Base-by-base conservation (phyloP, 2,329 filamentous ascomycete genomes). In the Mycosphaerelloides madeirae region DNA sequence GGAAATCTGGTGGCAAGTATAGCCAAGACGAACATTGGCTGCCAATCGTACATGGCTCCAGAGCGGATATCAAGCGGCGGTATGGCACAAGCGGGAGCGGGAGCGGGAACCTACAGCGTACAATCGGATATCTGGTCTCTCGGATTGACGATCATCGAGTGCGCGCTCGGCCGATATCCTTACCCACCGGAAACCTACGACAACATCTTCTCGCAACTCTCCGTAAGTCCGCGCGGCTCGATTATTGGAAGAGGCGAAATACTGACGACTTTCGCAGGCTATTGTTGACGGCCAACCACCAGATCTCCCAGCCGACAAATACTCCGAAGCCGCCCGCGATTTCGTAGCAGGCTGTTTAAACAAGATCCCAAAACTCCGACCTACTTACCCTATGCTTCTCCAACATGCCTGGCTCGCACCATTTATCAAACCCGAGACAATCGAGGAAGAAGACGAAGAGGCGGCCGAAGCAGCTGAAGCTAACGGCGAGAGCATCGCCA, bases 41-140 rank as follows among this genome's bases (percentile, higher is more conserved):
- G 93, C 62, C 93, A 98, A 69, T 96, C 90, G 63, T 98, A 98
- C 70, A 98, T 98, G 93, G 93, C 93, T 0, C 93, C 93, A 0
- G 93, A 98, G 67, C 77, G 93, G 54, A 98, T 98, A 59, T 88
- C 88, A 7, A 88, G 87, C 38, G 89, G 90, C 44, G 85, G 85
- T 16, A 81, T 89, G 60, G 81, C 86, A 46, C 79, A 84, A 50
- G 76, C 80, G 3, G 84, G 84, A 19, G 78, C 78, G 44, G 75
- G 79, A 5, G 84, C 84, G 47, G 91, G 91, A 44, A 95, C 91
- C 2, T 98, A 98, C 68, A 95, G 87, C 64, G 93, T 98, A 31
- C 93, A 97, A 68, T 95, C 88, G 63, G 93, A 98, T 64, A 91
- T 98, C 48, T 98, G 93, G 93, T 95, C 88, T 66, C 69, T 98